Conservation (phyloP, 345 rosid species). For the Microcos paniculata region DNA sequence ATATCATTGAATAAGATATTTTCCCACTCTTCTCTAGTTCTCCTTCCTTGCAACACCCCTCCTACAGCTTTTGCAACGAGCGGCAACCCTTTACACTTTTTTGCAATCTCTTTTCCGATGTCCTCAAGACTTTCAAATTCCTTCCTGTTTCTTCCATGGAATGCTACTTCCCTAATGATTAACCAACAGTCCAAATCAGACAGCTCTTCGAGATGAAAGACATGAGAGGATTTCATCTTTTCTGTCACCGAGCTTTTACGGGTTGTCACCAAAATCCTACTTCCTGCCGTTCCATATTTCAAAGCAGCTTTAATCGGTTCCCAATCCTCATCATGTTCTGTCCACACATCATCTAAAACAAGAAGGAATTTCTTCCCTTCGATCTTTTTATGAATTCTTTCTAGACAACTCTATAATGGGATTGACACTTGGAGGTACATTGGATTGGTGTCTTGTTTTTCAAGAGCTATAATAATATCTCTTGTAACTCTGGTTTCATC, state of each 20-base stretch:
- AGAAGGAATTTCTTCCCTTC: constrained; percentile 3
- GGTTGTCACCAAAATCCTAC: constrained; percentile 1
- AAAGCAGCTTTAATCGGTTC: background rate
- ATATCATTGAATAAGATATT: background rate
- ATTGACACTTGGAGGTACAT: background rate
- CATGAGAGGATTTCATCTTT: background rate
- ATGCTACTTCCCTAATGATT: background rate
- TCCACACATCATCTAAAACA: constrained; percentile 13
- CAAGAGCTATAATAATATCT: constrained; percentile 13
- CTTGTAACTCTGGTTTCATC: background rate
- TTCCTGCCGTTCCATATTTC: background rate
- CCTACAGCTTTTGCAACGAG: background rate
- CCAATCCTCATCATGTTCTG: background rate
- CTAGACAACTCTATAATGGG: background rate
- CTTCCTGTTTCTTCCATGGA: background rate
- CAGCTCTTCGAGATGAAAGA: background rate
- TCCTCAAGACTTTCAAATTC: background rate
- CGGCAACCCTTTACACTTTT: background rate
- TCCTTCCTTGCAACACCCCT: background rate
- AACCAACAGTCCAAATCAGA: background rate
- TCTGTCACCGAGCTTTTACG: background rate
- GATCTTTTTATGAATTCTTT: background rate
- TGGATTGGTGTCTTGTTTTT: background rate
- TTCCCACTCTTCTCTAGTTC: background rate
- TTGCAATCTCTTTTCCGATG: background rate